These are phyloP conservation scores for Trametes coccinea DNA, from an alignment of 768 basidiomycete genomes.

Conservation along the genomic window DNA sequence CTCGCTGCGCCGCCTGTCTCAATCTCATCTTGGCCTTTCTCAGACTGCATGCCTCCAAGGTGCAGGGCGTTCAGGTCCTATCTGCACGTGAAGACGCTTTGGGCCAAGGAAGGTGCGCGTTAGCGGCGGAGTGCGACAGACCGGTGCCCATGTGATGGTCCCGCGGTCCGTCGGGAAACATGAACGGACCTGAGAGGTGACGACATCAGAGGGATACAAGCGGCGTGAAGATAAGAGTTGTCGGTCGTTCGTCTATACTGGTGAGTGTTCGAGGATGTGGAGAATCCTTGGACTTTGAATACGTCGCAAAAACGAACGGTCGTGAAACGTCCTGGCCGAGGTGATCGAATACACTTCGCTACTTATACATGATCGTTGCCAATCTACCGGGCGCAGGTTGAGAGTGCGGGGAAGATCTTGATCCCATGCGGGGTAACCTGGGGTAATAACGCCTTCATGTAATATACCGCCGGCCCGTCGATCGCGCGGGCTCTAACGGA, in stretches of 20 bases:
- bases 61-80: neutral
- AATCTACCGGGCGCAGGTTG: neutral
- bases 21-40: neutral
- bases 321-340: too few relatives aligned
- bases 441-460: neutral
- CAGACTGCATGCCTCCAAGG: neutral
- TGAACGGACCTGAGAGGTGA: neutral
- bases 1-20: neutral
- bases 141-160: conserved; percentile 10
- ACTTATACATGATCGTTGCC: too few relatives aligned
- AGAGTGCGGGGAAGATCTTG: neutral
- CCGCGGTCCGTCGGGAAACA: neutral
- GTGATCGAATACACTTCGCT: too few relatives aligned
- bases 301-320: too few relatives aligned
- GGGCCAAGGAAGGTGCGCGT: neutral
- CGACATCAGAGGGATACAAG: neutral
- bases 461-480: neutral
- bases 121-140: neutral
- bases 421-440: neutral
- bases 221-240: neutral
- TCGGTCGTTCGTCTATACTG: too few relatives aligned
- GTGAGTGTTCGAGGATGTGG: too few relatives aligned
- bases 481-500: neutral
- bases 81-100: neutral
- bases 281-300: too few relatives aligned